A percentile compares a stretch with the other conserved stretches of the same genome.
Evolutionary conservation across 495 filamentous ascomycete genomes (phyloP).

Genomic region (Neurospora sp.): DNA sequence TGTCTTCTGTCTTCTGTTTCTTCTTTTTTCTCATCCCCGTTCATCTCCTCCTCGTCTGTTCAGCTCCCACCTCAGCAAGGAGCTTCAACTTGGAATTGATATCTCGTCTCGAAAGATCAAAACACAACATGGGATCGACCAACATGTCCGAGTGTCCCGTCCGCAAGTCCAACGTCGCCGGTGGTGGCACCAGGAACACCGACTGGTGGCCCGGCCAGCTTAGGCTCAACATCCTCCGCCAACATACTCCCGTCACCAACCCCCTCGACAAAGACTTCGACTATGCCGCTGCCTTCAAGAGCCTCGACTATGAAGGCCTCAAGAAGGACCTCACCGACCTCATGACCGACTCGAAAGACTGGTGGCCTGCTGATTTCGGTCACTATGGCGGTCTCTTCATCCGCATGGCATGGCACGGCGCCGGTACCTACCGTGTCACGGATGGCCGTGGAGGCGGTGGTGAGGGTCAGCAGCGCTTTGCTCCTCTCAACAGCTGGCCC

Average conservation of each 20-base stretch:
- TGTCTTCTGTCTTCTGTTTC: not conserved
- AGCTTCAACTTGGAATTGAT: not conserved
- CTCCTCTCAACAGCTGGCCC: slow-evolving; percentile 71
- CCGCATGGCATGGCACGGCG: slow-evolving; percentile 70
- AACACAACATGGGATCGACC: not conserved
- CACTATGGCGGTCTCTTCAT: slow-evolving; percentile 70
- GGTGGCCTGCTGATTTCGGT: slow-evolving; percentile 69
- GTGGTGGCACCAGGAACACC: slow-evolving; percentile 49
- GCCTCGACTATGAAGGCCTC: slow-evolving; percentile 56
- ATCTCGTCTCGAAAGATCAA: not conserved
- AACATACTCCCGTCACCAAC: slow-evolving; percentile 52
- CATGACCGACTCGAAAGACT: slow-evolving; percentile 68
- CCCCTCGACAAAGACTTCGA: slow-evolving; percentile 52
- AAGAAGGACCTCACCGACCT: slow-evolving; percentile 57
- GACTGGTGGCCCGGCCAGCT: slow-evolving; percentile 65
- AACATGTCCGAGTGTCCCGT: slow-evolving; percentile 40
- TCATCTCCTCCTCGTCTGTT: not conserved
- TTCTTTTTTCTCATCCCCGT: not conserved
- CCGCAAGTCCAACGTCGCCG: slow-evolving; percentile 43
- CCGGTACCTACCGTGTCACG: slow-evolving; percentile 61
- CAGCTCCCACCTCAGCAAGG: not conserved
- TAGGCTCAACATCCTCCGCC: slow-evolving; percentile 59
- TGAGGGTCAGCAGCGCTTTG: slow-evolving; percentile 62
- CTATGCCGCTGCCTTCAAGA: slow-evolving; percentile 60
- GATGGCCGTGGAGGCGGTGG: slow-evolving; percentile 66